These are phyloP conservation scores for Clathrospora elynae DNA, from an alignment of 2,329 filamentous ascomycete genomes.

Conservation along the genomic window DNA sequence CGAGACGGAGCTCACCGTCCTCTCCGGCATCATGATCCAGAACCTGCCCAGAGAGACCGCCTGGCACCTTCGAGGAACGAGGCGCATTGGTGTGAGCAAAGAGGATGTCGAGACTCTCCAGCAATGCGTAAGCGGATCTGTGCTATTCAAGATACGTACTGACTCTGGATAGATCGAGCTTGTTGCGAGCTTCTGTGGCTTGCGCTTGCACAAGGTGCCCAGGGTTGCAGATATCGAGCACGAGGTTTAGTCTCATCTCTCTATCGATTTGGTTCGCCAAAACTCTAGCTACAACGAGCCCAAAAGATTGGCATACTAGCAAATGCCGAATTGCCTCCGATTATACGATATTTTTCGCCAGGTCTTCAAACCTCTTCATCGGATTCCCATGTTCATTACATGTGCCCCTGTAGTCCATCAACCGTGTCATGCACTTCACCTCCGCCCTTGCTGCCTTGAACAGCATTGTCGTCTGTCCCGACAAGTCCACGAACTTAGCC, in stretches of 20 bases:
- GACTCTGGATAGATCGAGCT: constrained; percentile 34
- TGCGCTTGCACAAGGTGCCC: constrained; percentile 37
- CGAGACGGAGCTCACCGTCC: constrained; percentile 61
- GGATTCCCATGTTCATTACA: too few species aligned
- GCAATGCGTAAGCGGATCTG: constrained; percentile 42
- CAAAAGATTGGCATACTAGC: too few species aligned
- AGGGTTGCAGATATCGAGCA: constrained; percentile 42
- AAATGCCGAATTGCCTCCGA: too few species aligned
- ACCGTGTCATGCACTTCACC: too few species aligned
- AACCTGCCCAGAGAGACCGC: constrained; percentile 59
- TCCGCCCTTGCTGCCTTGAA: too few species aligned
- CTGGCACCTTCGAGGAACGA: constrained; percentile 61
- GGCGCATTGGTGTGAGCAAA: constrained; percentile 55
- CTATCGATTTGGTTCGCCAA: neutral
- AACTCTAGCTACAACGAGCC: too few species aligned
- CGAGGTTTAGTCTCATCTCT: constrained; percentile 27
- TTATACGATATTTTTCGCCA: too few species aligned
- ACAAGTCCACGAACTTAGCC: too few species aligned
- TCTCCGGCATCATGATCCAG: constrained; percentile 63
- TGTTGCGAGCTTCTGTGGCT: constrained; percentile 35
- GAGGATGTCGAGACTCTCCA: constrained; percentile 53
- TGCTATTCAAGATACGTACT: constrained; percentile 2
- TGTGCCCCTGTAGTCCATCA: too few species aligned
- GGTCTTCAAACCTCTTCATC: too few species aligned
- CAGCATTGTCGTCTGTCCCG: too few species aligned